These are phyloP conservation scores for Pelargonium citronellum DNA, from an alignment of 441 rosid genomes.

Conservation along the genomic window DNA sequence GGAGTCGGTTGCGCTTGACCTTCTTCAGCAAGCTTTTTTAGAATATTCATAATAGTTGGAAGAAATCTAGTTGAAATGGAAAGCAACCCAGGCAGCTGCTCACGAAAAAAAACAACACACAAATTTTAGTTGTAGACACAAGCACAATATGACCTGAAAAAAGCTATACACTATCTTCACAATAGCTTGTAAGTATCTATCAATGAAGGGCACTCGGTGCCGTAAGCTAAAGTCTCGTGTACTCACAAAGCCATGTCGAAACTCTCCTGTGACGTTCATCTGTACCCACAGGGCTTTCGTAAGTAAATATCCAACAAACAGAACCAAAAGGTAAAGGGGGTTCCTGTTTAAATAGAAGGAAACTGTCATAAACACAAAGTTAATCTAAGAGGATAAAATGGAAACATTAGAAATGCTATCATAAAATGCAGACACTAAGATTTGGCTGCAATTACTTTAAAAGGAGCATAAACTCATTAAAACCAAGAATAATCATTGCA, in stretches of 20 bases:
- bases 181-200: not conserved
- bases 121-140: not conserved
- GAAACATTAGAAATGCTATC: not conserved
- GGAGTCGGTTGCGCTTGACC: constrained; percentile 50
- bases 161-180: not conserved
- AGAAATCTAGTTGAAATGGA: constrained; percentile 61
- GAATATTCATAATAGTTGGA: constrained; percentile 71
- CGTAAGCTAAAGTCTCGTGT: not conserved
- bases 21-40: constrained; percentile 65
- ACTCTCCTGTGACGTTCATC: constrained; percentile 56
- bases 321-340: constrained; percentile 64
- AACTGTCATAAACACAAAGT: constrained; percentile 17
- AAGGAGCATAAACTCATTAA: constrained; percentile 73
- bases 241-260: constrained; percentile 80
- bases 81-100: constrained; percentile 58
- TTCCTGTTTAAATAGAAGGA: constrained; percentile 51
- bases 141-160: not conserved
- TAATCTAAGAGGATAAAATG: not conserved
- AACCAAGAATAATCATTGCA: constrained; percentile 70
- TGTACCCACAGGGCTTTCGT: constrained; percentile 82
- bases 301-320: constrained; percentile 57
- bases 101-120: constrained; percentile 16
- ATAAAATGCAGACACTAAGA: constrained; percentile 13
- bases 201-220: not conserved
- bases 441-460: constrained; percentile 42